Evolutionary conservation across 139 green algal genomes (phyloP), one percentile per base, ranked within the genome.

Genomic region (Tetraselmis chui): DNA sequence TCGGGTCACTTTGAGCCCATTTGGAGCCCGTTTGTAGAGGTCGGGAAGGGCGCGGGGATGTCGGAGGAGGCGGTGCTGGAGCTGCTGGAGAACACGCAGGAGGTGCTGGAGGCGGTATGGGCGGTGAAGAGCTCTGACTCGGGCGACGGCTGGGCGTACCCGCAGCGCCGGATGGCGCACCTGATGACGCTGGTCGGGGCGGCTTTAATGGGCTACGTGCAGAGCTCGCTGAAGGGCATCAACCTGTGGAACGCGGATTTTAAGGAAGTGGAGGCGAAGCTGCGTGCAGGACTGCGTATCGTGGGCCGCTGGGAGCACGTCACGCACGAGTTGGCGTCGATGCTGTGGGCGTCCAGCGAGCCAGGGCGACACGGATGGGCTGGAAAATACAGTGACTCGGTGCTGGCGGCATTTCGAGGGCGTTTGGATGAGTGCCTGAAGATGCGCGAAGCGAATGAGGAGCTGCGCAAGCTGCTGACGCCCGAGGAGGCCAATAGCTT

Each of bases 391-490:
- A 75, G 11, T 11, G 0, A 81, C 2, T 59, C 26, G 30, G 22
- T 30, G 1, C 78, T 92, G 25, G 29, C 59, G 0, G 81, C 84
- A 0, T 83, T 92, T 25, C 84, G 85, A 22, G 85, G 88, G 32
- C 82, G 91, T 0, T 28, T 90, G 30, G 91, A 94, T 29, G 85
- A 92, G 87, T 59, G 30, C 28, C 80, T 85, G 25, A 80, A 80
- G 30, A 92, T 95, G 32, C 86, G 90, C 0, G 91, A 94, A 30
- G 84, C 87, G 27, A 85, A 93, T 59, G 89, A 92, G 2, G 89
- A 94, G 83, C 83, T 95, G n/a, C 31, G 81, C 1, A 83, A 84
- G 59, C 86, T 95, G 59, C 84, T 95, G 2, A 79, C 80, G 0
- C 24, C 23, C 1, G 83, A 93, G 23, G 87, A 91, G 78, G 78